Evolutionary conservation across 805 yeast species (phyloP), one percentile per base, ranked within the genome.

Genomic region (Nakazawaea populi): DNA sequence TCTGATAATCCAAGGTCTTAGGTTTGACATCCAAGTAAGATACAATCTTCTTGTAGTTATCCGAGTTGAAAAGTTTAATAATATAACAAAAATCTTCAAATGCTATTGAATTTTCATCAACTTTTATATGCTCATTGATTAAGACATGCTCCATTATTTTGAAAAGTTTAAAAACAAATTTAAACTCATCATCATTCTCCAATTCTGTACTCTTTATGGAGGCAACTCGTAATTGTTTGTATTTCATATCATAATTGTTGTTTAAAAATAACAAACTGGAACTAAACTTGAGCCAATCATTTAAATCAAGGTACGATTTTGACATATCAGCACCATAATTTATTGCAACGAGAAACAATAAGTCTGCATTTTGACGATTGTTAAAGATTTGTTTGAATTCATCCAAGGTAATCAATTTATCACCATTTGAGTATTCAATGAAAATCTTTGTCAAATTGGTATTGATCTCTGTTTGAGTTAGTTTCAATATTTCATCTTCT

Each of bases 261-360:
- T 74, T 75, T 48, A 81, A 67, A 42, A 77, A 57, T 5, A 66
- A 34, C 6, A 79, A 66, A 35, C 74, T 74, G 54, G 76, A 73
- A 59, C 87, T 82, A 63, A 92, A 87, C 42, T 76, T 75, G 47
- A 79, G 69, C 86, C 96, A 92, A 63, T 92, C 97, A 29, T 72
- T 65, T 46, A 82, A 71, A 30, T 79, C 75, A 46, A 89, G 73
- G 53, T 37, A 37, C 6, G 40, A 3, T 10, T 34, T 34, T 34
- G 36, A 34, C 36, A 75, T 82, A 6, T 97, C 97, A 56, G 80
- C 79, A 51, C 75, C 72, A 39, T 76, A 73, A 52, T 79, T 79
- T 68, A 92, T 98, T 12, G 96, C 89, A 30, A 89, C 82, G 51
- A 86, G 73, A 63, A 87, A 92, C 46, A 92, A 80, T 54, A 91